A percentile compares a stretch with the other conserved stretches of the same genome.
These are phyloP conservation scores for Urochloa ruziziensis DNA, from an alignment of 176 grass and related monocot genomes.

Conservation along the genomic window DNA sequence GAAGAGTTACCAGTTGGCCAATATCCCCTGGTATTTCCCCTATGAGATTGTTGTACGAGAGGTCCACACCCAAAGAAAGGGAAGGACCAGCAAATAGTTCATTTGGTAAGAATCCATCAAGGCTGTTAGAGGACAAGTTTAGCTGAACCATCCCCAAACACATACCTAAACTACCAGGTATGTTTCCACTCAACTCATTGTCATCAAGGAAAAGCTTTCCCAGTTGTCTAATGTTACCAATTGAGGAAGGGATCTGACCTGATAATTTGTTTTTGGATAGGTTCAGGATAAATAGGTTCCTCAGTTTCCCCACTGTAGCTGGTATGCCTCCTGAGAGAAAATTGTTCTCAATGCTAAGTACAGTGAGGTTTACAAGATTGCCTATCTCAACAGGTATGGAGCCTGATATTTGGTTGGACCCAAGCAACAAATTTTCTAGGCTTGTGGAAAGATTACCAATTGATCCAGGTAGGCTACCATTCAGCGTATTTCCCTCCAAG, in stretches of 20 bases:
- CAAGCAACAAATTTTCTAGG: conserved; percentile 23
- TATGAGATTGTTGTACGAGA: not conserved
- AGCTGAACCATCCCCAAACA: conserved; percentile 32
- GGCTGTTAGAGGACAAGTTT: conserved; percentile 33
- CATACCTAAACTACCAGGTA: conserved; percentile 35
- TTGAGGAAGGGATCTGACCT: conserved; percentile 36
- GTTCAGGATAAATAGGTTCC: conserved; percentile 17
- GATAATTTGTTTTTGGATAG: conserved; percentile 53
- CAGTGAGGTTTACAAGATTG: conserved; percentile 38
- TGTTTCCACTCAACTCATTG: conserved; percentile 42
- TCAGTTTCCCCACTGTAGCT: conserved; percentile 38
- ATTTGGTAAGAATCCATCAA: conserved; percentile 7
- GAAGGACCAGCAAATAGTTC: not conserved
- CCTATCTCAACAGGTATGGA: conserved; percentile 37
- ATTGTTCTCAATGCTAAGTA: conserved; percentile 39
- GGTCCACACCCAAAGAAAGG: not conserved
- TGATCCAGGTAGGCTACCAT: conserved; percentile 27
- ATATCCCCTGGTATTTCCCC: not conserved
- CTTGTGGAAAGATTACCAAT: conserved; percentile 34
- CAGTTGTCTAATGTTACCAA: conserved; percentile 40
- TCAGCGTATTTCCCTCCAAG: conserved; percentile 9
- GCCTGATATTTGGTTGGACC: conserved; percentile 35
- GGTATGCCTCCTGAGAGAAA: conserved; percentile 50
- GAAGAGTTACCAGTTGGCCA: not conserved
- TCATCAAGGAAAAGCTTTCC: conserved; percentile 36